Evolutionary conservation across 2,329 filamentous ascomycete species (phyloP).

Genomic region (Raffaelea arxii): DNA sequence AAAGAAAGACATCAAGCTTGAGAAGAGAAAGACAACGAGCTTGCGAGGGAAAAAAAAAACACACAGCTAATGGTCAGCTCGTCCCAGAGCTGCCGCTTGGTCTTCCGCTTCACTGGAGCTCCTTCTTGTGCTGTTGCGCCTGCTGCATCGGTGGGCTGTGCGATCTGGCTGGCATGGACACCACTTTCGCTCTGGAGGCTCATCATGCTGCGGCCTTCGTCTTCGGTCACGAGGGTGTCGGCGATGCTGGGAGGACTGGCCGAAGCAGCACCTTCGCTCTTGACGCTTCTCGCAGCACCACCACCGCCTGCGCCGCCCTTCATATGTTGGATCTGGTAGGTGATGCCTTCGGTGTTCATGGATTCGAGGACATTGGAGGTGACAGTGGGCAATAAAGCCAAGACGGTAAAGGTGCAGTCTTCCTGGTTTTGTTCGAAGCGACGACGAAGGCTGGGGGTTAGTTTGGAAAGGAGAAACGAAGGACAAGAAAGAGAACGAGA

Average conservation of each 20-base stretch:
- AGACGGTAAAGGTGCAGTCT: slow-evolving; percentile 94
- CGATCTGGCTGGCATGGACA: slow-evolving; percentile 70
- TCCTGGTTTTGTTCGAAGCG: slow-evolving; percentile 99
- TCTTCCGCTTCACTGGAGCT: slow-evolving; percentile 39
- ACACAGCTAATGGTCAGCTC: slow-evolving; percentile 91
- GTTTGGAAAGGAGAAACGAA: neutral
- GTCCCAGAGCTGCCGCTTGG: slow-evolving; percentile 92
- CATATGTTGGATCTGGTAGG: slow-evolving; percentile 88
- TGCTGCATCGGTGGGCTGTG: slow-evolving; percentile 31
- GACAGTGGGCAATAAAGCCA: slow-evolving; percentile 87
- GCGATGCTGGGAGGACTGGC: slow-evolving; percentile 48
- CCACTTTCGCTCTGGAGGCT: slow-evolving; percentile 76
- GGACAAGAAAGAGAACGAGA: neutral
- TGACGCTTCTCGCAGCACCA: slow-evolving; percentile 35
- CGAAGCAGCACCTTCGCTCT: slow-evolving; percentile 33
- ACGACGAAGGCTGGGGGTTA: slow-evolving; percentile 63
- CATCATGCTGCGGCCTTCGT: slow-evolving; percentile 66
- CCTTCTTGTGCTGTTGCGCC: slow-evolving; percentile 15
- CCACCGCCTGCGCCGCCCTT: slow-evolving; percentile 51
- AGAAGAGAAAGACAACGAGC: neutral
- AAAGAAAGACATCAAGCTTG: neutral
- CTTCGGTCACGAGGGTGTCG: slow-evolving; percentile 68
- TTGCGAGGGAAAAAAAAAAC: slow-evolving; percentile 20
- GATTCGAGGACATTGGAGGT: slow-evolving; percentile 81
- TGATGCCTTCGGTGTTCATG: slow-evolving; percentile 85